These are phyloP conservation scores for Clonostachys byssicola DNA, from an alignment of 2,329 filamentous ascomycete genomes.

Conservation along the genomic window DNA sequence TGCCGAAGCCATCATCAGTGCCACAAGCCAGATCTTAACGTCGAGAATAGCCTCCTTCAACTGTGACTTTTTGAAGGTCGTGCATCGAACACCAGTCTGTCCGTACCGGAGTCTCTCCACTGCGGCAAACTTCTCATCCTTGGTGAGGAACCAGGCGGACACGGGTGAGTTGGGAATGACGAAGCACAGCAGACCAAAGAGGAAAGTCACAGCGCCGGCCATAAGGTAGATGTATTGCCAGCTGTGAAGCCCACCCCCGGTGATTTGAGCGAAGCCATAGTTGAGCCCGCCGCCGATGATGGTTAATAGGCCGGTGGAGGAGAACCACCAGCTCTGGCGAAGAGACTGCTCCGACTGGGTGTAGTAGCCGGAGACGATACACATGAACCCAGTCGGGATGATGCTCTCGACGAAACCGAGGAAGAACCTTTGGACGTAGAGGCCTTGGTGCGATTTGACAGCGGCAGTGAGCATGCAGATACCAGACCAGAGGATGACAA, in stretches of 20 bases:
- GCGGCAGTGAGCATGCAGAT: conserved; percentile 67
- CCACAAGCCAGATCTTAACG: conserved; percentile 43
- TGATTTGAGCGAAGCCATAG: conserved; percentile 46
- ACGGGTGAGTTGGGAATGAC: conserved; percentile 49
- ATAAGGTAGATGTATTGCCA: conserved; percentile 54
- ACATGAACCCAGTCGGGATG: conserved; percentile 45
- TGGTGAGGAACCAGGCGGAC: conserved; percentile 49
- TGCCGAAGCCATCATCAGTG: conserved; percentile 47
- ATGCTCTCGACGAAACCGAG: conserved; percentile 41
- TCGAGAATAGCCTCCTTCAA: conserved; percentile 40
- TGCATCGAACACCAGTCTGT: conserved; percentile 42
- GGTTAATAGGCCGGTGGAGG: conserved; percentile 32
- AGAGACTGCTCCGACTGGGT: conserved; percentile 44
- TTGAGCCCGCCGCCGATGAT: conserved; percentile 43
- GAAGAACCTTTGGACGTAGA: conserved; percentile 65
- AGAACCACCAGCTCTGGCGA: conserved; percentile 46
- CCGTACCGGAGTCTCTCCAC: conserved; percentile 43
- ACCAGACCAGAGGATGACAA: conserved; percentile 62
- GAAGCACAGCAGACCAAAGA: conserved; percentile 48
- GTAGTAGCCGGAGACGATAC: conserved; percentile 41
- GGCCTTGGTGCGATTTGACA: conserved; percentile 57
- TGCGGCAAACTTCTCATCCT: conserved; percentile 43
- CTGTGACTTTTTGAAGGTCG: conserved; percentile 40
- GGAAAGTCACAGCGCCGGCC: conserved; percentile 40
- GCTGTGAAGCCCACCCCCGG: conserved; percentile 29